Percentiles rank a stretch among this genome's conserved stretches.
These are phyloP conservation scores for Sporothrix dimorphospora DNA, from an alignment of 2,329 filamentous ascomycete genomes.

Conservation along the genomic window DNA sequence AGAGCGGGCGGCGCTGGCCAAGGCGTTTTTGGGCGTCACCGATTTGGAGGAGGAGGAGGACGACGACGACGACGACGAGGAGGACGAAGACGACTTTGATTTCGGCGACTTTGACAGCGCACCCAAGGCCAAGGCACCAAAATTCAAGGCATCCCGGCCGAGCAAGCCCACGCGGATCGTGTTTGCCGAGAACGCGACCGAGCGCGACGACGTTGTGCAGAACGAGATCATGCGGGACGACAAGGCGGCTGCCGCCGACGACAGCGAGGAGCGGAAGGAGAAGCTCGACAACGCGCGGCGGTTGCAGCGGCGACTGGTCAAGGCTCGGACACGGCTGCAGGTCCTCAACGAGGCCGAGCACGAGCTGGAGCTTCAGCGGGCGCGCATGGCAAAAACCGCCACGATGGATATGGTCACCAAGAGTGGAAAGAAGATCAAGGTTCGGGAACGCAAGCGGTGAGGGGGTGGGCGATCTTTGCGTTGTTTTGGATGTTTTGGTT, in stretches of 20 bases:
- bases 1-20: slow-evolving; percentile 55
- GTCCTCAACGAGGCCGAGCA: slow-evolving; percentile 59
- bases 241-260: slow-evolving; percentile 40
- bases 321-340: slow-evolving; percentile 58
- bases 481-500: background rate
- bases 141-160: slow-evolving; percentile 24
- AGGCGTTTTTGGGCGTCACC: slow-evolving; percentile 39
- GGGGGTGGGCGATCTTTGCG: too few species aligned
- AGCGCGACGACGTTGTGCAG: slow-evolving; percentile 44
- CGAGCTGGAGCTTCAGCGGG: slow-evolving; percentile 60
- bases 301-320: slow-evolving; percentile 53
- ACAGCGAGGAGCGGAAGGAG: slow-evolving; percentile 36
- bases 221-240: slow-evolving; percentile 37
- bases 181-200: slow-evolving; percentile 50
- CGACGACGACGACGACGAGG: slow-evolving; percentile 40
- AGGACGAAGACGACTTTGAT: slow-evolving; percentile 38
- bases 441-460: slow-evolving; percentile 64
- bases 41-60: slow-evolving; percentile 37
- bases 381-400: slow-evolving; percentile 67
- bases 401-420: slow-evolving; percentile 63
- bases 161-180: slow-evolving; percentile 53
- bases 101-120: slow-evolving; percentile 19
- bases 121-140: slow-evolving; percentile 28
- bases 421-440: slow-evolving; percentile 64
- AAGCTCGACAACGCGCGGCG: slow-evolving; percentile 49